A percentile compares a stretch with the other conserved stretches of the same genome.
Conservation (phyloP, 2,329 filamentous ascomycete species). For the Metarhizium brunneum region DNA sequence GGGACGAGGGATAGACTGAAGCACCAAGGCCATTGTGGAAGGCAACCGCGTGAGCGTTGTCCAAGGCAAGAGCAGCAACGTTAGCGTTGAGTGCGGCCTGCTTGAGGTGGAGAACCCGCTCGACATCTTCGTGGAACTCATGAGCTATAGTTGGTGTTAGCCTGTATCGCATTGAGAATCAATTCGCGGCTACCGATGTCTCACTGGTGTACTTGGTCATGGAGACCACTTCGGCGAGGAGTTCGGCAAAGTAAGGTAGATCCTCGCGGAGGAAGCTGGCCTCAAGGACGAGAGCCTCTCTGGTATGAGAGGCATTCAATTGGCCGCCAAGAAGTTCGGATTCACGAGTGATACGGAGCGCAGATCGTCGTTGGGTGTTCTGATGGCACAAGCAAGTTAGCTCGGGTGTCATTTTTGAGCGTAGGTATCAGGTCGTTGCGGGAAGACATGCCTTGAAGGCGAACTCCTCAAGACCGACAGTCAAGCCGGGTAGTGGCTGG, state of each 20-base stretch:
- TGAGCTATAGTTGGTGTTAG: slow-evolving; percentile 47
- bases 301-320: slow-evolving; percentile 79
- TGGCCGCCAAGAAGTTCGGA: slow-evolving; percentile 89
- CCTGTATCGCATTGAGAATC: background rate
- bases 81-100: slow-evolving; percentile 63
- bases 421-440: slow-evolving; percentile 5
- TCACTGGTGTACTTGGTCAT: slow-evolving; percentile 77
- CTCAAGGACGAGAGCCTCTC: slow-evolving; percentile 85
- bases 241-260: slow-evolving; percentile 93
- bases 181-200: slow-evolving; percentile 18
- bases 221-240: slow-evolving; percentile 83
- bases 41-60: slow-evolving; percentile 76
- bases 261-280: slow-evolving; percentile 94
- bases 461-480: slow-evolving; percentile 86
- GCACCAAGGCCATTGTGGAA: slow-evolving; percentile 90
- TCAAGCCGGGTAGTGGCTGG: slow-evolving; percentile 80
- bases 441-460: slow-evolving; percentile 72
- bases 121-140: slow-evolving; percentile 83
- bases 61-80: slow-evolving; percentile 61
- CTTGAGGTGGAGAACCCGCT: slow-evolving; percentile 65
- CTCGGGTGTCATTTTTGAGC: slow-evolving; percentile 20
- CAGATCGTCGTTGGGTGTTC: slow-evolving; percentile 82
- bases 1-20: slow-evolving; percentile 62
- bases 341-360: slow-evolving; percentile 88
- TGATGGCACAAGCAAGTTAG: slow-evolving; percentile 40